Base-by-base conservation (phyloP, 768 basidiomycete species). In the Termitomyces sp. region DNA sequence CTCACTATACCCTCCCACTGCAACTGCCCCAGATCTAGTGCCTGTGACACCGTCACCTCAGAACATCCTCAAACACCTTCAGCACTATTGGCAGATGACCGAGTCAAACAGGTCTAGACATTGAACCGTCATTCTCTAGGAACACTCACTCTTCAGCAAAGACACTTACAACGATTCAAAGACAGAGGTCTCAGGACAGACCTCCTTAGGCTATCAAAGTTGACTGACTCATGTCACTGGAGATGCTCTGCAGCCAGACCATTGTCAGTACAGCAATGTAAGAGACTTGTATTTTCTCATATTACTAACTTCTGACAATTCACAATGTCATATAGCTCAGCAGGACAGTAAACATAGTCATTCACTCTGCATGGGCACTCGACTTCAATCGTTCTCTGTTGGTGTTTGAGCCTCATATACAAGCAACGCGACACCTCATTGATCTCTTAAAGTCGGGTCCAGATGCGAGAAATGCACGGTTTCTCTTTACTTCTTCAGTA, bases 41-140 rank as follows among this genome's bases (percentile, higher is more conserved):
- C 76, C 76, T 0, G 53, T 72, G 5, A 59, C 68, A 22, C 68
- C 73, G 0, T 66, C 72, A 2, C 62, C 71, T 3, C 62, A 68
- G 1, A 75, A 73, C 40, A 59, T 73, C 16, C 38, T 75, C 7
- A 59, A 69, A 3, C 61, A 64, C 18, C 52, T 65, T 1, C 60
- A 57, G 15, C 49, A 0, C 60, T 58, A 3, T 38, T 78, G 3
- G 59, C 66, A 7, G 53, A 56, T 5, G 67, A 67, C 44, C 54
- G 75, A 53, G 67, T 80, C 4, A 70, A 70, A 40, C 61, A 66
- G 18, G 60, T 75, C 38, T 77, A 77, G 3, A 73, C 74, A 1
- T 69, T 79, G 20, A 57, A 60, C 32, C 41, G 60, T 5, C 64
- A 16, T 10, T 5, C 50, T 2, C 33, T 49, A 16, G 35, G 15